phyloP scores from a whole-genome alignment of 371 early-diverging fungal species.

The Nosema muscidifuracis region DNA sequence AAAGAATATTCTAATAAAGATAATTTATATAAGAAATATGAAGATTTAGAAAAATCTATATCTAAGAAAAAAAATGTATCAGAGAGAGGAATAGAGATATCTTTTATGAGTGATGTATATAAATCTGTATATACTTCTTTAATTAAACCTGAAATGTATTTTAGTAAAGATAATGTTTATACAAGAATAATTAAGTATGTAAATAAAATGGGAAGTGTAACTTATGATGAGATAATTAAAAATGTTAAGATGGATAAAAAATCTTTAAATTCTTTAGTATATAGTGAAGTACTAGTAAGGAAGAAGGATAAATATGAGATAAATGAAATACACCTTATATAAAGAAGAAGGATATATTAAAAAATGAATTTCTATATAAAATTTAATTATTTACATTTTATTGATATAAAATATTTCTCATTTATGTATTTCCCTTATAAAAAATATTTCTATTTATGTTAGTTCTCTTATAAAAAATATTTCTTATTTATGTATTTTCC shows the following conservation, averaged over 20 bases:
- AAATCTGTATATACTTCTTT: slow-evolving; percentile 1
- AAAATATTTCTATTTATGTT: too few relatives aligned
- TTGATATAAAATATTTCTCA: too few relatives aligned
- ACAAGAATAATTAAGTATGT: not conserved
- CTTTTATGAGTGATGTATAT: not conserved
- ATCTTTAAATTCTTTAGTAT: not conserved
- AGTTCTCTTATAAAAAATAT: too few relatives aligned
- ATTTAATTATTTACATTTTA: too few relatives aligned
- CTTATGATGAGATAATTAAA: not conserved
- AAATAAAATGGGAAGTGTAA: not conserved
- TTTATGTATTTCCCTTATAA: too few relatives aligned
- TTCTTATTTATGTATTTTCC: too few relatives aligned
- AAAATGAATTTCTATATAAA: too few relatives aligned
- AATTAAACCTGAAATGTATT: not conserved
- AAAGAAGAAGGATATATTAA: not conserved
- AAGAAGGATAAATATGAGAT: not conserved
- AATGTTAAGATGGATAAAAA: not conserved
- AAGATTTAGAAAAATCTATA: too few relatives aligned
- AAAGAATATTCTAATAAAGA: not conserved
- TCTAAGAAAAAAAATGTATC: not conserved
- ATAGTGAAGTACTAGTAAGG: not conserved
- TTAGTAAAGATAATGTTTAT: not conserved
- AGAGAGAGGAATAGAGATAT: not conserved
- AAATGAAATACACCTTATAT: not conserved
- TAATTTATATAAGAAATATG: not conserved